Conservation (phyloP, 345 rosid genomes). For the Eucalyptus caleyi region DNA sequence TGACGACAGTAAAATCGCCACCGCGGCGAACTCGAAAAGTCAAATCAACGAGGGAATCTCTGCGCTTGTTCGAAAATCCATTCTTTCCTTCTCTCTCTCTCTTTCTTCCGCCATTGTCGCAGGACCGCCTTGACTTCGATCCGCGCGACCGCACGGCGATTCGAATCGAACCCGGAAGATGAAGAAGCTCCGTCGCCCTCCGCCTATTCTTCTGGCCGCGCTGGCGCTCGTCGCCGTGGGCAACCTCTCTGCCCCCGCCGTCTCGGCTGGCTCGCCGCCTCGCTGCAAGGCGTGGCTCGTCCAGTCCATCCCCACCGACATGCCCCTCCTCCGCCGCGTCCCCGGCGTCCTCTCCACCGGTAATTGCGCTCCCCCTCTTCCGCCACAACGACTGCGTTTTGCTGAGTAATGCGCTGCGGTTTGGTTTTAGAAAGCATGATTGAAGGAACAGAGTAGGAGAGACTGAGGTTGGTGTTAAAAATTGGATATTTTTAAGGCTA, state of each 20-base stretch:
- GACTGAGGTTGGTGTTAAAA: background rate
- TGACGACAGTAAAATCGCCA: background rate
- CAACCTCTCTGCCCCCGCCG: slow-evolving; percentile 3
- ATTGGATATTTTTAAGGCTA: background rate
- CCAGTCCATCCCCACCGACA: slow-evolving; percentile 87
- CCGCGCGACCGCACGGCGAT: background rate
- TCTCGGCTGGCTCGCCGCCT: slow-evolving; percentile 4
- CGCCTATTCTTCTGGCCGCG: background rate
- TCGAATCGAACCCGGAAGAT: background rate
- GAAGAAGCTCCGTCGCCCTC: background rate
- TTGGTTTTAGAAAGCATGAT: background rate
- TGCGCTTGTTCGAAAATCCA: background rate
- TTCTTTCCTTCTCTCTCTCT: background rate
- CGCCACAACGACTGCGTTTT: background rate
- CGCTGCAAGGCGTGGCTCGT: slow-evolving; percentile 88
- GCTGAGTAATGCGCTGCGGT: background rate
- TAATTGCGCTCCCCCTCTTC: slow-evolving; percentile 1
- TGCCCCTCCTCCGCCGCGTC: slow-evolving; percentile 60
- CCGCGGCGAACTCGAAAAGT: background rate
- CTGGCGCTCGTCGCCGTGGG: background rate
- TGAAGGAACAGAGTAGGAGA: background rate
- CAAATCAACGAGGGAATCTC: background rate
- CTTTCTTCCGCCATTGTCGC: background rate
- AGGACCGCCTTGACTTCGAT: background rate
- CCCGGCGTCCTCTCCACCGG: slow-evolving; percentile 78